Evolutionary conservation across 1,284 basidiomycete species (phyloP), one percentile per base, ranked within the genome.

Genomic region (Sporisorium iseilematis-ciliati): DNA sequence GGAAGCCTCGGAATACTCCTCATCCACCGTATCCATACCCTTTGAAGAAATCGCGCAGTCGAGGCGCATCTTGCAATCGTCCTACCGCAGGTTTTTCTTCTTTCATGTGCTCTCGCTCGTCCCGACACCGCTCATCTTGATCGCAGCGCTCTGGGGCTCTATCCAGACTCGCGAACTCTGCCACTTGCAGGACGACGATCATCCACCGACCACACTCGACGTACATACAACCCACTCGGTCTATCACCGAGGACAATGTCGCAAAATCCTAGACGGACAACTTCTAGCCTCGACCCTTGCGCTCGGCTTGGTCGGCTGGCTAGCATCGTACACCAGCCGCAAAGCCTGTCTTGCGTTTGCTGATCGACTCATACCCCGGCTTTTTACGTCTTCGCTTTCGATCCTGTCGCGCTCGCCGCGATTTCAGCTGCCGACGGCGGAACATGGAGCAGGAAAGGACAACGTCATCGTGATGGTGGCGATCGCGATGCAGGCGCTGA

Each of bases 271-370:
- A 29, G 73, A 75, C 41, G 40, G 20, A 14, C 73, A 75, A 41
- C 57, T 71, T 21, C 46, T 75, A 20, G 38, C 58, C 2, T 71
- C 67, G 0, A 71, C 67, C 2, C 45, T 71, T 8, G 60, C 61
- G 0, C 64, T 75, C 41, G 73, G 73, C 1, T 38, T 75, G 8
- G 67, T 70, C 0, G 73, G 67, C 11, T 75, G 73, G 73, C 60
- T 75, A 8, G 73, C 73, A 5, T 66, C 63, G 0, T 75, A 71
- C 29, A 70, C 73, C 21, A 64, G 57, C 38, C 63, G 73, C 5
- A 75, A 64, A 55, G 72, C 66, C 3, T 75, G 72, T 41, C 55
- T 65, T 8, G 65, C 66, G 1, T 57, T 75, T 40, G 66, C 72
- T 7, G 72, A 75, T 40, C 66, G 63, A n/a, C 35, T 75, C 1